A percentile compares a stretch with the other conserved stretches of the same genome.
These are phyloP conservation scores for Symbiotaphrina buchneri DNA, from an alignment of 495 filamentous ascomycete genomes.

Conservation along the genomic window DNA sequence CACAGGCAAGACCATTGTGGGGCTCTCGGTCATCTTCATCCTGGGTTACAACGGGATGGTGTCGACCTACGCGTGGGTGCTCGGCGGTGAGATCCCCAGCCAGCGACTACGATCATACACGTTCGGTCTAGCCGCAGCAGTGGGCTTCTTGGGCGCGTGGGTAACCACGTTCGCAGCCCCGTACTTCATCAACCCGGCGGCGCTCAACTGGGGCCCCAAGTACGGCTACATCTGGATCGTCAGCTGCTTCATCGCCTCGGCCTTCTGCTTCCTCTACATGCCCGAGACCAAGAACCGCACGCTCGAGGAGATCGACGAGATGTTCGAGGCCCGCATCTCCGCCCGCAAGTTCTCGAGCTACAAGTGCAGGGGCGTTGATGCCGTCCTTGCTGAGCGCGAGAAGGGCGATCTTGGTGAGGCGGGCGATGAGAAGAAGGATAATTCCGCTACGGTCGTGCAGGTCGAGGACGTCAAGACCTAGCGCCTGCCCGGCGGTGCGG, in stretches of 20 bases:
- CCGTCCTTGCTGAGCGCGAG: conserved; percentile 2
- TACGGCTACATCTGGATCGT: conserved; percentile 31
- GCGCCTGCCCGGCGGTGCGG: too few relatives aligned
- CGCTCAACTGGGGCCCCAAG: conserved; percentile 31
- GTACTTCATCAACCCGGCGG: conserved; percentile 35
- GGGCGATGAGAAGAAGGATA: too few relatives aligned
- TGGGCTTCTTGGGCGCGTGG: conserved; percentile 31
- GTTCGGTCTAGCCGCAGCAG: conserved; percentile 27
- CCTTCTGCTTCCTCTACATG: conserved; percentile 26
- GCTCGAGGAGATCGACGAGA: too few relatives aligned
- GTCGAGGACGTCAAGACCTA: too few relatives aligned
- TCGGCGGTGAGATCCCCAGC: conserved; percentile 32
- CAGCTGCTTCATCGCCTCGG: conserved; percentile 15
- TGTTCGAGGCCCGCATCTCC: conserved; percentile 22
- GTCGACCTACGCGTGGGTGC: conserved; percentile 35
- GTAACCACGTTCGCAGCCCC: conserved; percentile 33
- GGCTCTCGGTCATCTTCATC: conserved; percentile 30
- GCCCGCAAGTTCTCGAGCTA: conserved; percentile 24
- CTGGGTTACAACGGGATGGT: conserved; percentile 30
- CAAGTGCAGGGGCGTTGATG: conserved; percentile 14
- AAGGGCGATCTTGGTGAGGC: too few relatives aligned
- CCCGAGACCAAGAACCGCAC: conserved; percentile 30
- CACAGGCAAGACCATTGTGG: conserved; percentile 29
- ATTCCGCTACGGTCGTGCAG: too few relatives aligned
- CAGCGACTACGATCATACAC: conserved; percentile 31